Base-by-base conservation (phyloP, 2,329 filamentous ascomycete genomes). In the Penicillium sumatraense region DNA sequence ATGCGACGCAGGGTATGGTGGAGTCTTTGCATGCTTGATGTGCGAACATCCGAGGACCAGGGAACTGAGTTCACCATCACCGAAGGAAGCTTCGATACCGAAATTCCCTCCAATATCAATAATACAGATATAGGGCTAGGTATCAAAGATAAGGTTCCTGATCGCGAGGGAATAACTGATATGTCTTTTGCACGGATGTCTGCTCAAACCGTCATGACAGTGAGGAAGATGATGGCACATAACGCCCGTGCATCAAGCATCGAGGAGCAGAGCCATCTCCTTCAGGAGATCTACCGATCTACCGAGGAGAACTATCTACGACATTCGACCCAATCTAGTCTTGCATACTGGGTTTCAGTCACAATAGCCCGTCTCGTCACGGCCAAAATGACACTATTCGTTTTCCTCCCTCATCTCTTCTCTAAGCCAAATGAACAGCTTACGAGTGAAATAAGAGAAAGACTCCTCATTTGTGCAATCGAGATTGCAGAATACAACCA, bases 31-130 rank as follows among this genome's bases (percentile, higher is more conserved):
- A 75, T 86, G 13, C 71, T 89, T 0, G 86, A 89, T 64, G 78
- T 80, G 3, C 75, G 86, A 56, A 79, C 85, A 1, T 83, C 83
- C 0, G 86, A 88, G 63, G 83, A 88, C 54, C 84, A 88, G 64
- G 85, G 85, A 0, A 83, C 82, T 20, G 85, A 88, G 56, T 81
- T 84, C 2, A 83, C 81, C 0, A 86, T 89, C 38, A 69, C 79
- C 2, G 78, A 83, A 46, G 78, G 81, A 11, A 80, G 80, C 10
- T 89, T 84, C 61, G 86, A 89, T 64, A 87, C 86, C 0, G 79
- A 75, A 51, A 63, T 78, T 8, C 81, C 81, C 1, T 59, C 75
- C 5, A 82, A 82, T 41, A 72, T 83, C 40, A 79, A 83, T 56
- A 79, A 82, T 36, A 66, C 66, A 3, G 81, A 83, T 49, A 71